Base-by-base conservation (phyloP, 495 filamentous ascomycete genomes). In the Platismatia glauca region DNA sequence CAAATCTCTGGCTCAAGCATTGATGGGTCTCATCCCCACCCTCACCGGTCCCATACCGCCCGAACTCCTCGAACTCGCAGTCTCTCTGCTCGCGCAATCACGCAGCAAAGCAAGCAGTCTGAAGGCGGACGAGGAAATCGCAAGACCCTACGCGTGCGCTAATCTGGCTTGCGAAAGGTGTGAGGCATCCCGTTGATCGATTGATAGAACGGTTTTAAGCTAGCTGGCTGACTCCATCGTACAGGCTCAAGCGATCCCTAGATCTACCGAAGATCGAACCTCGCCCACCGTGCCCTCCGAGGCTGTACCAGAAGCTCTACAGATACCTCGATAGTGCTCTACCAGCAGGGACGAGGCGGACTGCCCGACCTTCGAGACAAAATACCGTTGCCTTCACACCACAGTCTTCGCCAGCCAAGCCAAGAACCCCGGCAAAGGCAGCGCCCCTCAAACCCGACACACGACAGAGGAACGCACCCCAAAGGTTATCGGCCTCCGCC, bases 161-260 rank as follows among this genome's bases (percentile, higher is more conserved):
- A 87, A 97, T 72, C 82, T 98, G 39, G 94, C 94, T 44, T 97
- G 93, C 75, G 89, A 91, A 73, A 82, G 90, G 88, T 89, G 71
- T 34, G 41, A 11, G 24, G 24, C 56, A 37, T n/a, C 22, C 16
- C 64, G n/a, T 9, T n/a, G 15, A 29, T n/a, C n/a, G n/a, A n/a
- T n/a, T n/a, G n/a, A n/a, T n/a, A 27, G 33, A 0, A 4, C 35
- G 27, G 0, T 3, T 0, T 33, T 6, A 3, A n/a, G 9, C 16
- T 39, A 22, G n/a, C 27, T 58, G 65, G 55, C 27, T 55, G 29
- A 37, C 22, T 35, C 9, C 24, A 18, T 7, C n/a, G 7, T 31
- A 22, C 55, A 93, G 91, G 63, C 80, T 97, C 56, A 91, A 90
- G 68, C 87, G 86, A 67, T 71, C 81, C n/a, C 81, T 98, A 65